Evolutionary conservation across 2,329 filamentous ascomycete species (phyloP).

Genomic region (Diaporthe nobilis): DNA sequence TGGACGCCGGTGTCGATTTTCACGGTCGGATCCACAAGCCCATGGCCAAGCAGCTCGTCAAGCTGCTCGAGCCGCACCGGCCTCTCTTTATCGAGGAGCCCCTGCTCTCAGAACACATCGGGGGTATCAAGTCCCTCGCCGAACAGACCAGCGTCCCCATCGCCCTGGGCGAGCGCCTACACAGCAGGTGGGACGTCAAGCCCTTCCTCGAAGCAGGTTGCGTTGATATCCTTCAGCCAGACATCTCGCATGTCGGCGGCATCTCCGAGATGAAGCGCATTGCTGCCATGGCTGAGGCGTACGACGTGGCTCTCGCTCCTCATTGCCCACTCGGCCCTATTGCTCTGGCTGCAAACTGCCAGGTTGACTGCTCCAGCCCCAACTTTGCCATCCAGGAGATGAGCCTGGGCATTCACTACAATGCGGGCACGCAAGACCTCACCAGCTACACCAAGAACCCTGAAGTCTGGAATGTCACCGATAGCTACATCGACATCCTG

Average conservation of each 20-base stretch:
- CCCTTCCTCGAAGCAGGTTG: conserved; percentile 72
- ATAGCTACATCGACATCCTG: conserved; percentile 69
- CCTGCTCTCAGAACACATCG: conserved; percentile 71
- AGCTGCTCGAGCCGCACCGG: conserved; percentile 70
- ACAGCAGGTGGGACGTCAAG: conserved; percentile 76
- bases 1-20: conserved; percentile 78
- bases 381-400: conserved; percentile 79
- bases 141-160: conserved; percentile 70
- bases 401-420: conserved; percentile 79
- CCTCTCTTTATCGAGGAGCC: conserved; percentile 78
- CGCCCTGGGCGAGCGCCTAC: conserved; percentile 74
- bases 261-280: conserved; percentile 75
- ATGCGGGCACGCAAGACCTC: conserved; percentile 70
- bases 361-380: conserved; percentile 66
- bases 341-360: conserved; percentile 73
- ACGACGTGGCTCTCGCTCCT: conserved; percentile 75
- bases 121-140: conserved; percentile 71
- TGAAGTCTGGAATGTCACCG: conserved; percentile 69
- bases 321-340: conserved; percentile 77
- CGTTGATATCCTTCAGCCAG: conserved; percentile 75
- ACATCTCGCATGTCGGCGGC: conserved; percentile 75
- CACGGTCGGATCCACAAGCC: conserved; percentile 79
- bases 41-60: conserved; percentile 79
- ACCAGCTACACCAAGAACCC: conserved; percentile 71
- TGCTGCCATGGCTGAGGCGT: conserved; percentile 74